phyloP scores from a whole-genome alignment of 768 basidiomycete genomes.

The Rubroboletus satanas region DNA sequence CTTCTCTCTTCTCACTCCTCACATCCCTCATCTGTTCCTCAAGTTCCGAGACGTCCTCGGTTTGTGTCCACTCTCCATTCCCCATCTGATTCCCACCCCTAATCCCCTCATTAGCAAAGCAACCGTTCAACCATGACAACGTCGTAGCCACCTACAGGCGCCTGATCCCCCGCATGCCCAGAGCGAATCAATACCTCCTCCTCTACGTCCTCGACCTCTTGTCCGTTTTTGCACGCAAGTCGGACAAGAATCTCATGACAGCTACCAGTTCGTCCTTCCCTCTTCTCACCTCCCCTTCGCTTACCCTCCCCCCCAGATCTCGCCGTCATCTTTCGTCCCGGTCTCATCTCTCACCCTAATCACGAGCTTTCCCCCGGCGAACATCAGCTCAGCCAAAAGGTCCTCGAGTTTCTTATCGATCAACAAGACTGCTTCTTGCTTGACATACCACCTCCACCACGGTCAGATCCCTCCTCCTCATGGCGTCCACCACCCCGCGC shows the following conservation, averaged over 20 bases:
- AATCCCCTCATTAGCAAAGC: conserved; percentile 47
- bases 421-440: conserved; percentile 95
- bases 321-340: conserved; percentile 96
- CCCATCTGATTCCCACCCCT: conserved; percentile 10
- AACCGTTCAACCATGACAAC: conserved; percentile 64
- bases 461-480: conserved; percentile 26
- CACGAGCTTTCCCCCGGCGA: conserved; percentile 86
- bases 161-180: conserved; percentile 81
- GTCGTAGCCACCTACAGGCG: conserved; percentile 77
- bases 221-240: conserved; percentile 89
- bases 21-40: conserved; percentile 7
- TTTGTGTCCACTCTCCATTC: conserved; percentile 31
- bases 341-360: conserved; percentile 81
- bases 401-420: conserved; percentile 94
- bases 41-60: conserved; percentile 80
- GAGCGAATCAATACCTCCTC: conserved; percentile 90
- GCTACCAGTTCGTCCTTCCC: conserved; percentile 67
- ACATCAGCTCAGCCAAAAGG: conserved; percentile 82
- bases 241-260: conserved; percentile 93
- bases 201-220: conserved; percentile 95
- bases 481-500: conserved; percentile 26
- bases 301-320: conserved; percentile 56
- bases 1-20: conserved; percentile 11
- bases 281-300: neutral
- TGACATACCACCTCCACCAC: conserved; percentile 72